These are phyloP conservation scores for Allantophomopsis lycopodina DNA, from an alignment of 2,329 filamentous ascomycete species.

Conservation along the genomic window DNA sequence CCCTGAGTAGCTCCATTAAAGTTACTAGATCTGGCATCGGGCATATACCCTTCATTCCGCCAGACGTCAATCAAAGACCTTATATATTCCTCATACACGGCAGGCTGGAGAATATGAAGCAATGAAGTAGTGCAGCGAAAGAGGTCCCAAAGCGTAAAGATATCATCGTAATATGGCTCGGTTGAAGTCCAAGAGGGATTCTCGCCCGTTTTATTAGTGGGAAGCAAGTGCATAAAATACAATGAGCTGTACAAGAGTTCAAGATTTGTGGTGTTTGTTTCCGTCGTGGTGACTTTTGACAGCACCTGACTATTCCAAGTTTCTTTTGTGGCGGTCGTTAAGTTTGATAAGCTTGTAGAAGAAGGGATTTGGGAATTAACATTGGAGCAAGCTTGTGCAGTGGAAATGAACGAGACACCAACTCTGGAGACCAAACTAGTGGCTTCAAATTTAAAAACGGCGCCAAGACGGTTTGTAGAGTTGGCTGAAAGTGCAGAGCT, in stretches of 20 bases:
- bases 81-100: constrained; percentile 49
- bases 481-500: not conserved
- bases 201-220: constrained; percentile 57
- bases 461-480: constrained; percentile 19
- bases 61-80: constrained; percentile 56
- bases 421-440: constrained; percentile 39
- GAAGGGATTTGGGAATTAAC: constrained; percentile 40
- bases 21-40: constrained; percentile 53
- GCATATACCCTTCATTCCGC: constrained; percentile 48
- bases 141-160: constrained; percentile 54
- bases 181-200: constrained; percentile 50
- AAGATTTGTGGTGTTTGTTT: constrained; percentile 38
- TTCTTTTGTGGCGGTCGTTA: constrained; percentile 31
- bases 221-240: constrained; percentile 57
- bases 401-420: constrained; percentile 56
- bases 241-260: constrained; percentile 52
- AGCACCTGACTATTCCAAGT: constrained; percentile 50
- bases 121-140: constrained; percentile 52
- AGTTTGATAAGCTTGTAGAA: constrained; percentile 24
- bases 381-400: constrained; percentile 42
- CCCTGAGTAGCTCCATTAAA: constrained; percentile 58
- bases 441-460: constrained; percentile 38
- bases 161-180: constrained; percentile 60
- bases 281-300: constrained; percentile 46
- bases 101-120: constrained; percentile 50